Conservation (phyloP, 441 rosid species). For the Omphalea diandra region DNA sequence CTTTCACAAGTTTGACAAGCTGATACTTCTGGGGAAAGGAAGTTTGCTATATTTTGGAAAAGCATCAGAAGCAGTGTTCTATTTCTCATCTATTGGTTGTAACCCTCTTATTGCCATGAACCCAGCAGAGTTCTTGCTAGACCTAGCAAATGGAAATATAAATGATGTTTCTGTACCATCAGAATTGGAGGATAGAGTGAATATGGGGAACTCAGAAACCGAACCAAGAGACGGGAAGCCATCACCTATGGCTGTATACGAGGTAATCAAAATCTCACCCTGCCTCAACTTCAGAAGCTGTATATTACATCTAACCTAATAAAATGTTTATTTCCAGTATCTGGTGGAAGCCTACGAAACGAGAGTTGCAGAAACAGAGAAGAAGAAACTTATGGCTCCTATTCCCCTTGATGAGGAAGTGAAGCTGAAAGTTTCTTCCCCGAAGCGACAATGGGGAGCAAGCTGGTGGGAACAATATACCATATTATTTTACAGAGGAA, state of each 20-base stretch:
- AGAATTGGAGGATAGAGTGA: slow-evolving; percentile 82
- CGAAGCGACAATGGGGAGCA: slow-evolving; percentile 86
- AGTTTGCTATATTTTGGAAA: slow-evolving; percentile 86
- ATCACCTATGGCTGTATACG: slow-evolving; percentile 63
- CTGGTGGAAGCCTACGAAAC: slow-evolving; percentile 90
- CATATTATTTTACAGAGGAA: slow-evolving; percentile 77
- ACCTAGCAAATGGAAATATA: slow-evolving; percentile 92
- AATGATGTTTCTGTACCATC: slow-evolving; percentile 87
- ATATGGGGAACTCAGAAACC: slow-evolving; percentile 50
- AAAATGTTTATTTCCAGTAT: no score
- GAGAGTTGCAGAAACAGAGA: slow-evolving; percentile 66
- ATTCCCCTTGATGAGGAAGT: slow-evolving; percentile 72
- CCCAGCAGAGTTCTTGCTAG: slow-evolving; percentile 94
- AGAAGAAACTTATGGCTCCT: slow-evolving; percentile 69
- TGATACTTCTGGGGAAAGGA: slow-evolving; percentile 93
- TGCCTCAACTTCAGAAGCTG: no score
- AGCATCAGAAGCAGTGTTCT: slow-evolving; percentile 79
- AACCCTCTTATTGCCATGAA: slow-evolving; percentile 95
- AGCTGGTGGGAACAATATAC: slow-evolving; percentile 88
- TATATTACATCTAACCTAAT: no score
- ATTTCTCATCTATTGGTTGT: slow-evolving; percentile 91
- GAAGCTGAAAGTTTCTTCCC: slow-evolving; percentile 51
- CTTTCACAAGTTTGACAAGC: slow-evolving; percentile 87
- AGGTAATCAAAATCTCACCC: slow-evolving; percentile 46
- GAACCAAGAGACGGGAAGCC: slow-evolving; percentile 68